Evolutionary conservation across 139 green algal genomes (phyloP).

Genomic region (Tetradesmus lagerheimii): DNA sequence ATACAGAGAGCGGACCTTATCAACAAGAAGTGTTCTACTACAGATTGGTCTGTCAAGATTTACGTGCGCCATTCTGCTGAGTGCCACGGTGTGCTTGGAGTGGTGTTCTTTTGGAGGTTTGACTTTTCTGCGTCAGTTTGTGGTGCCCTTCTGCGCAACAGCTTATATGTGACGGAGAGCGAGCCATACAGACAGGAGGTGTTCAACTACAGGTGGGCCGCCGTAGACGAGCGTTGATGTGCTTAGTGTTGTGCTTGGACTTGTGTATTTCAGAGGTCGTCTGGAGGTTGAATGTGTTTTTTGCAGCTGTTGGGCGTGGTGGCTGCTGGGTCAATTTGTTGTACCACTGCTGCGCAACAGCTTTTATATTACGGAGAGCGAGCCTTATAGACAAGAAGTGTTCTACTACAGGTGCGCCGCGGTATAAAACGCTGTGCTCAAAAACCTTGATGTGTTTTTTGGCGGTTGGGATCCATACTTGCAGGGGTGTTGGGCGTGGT

Average conservation of each 20-base stretch:
- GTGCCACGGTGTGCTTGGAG: too few species aligned
- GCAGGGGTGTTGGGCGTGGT: conserved; percentile 80
- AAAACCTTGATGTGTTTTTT: too few species aligned
- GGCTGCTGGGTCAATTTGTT: conserved; percentile 78
- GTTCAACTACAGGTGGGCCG: conserved; percentile 86
- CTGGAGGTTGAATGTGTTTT: too few species aligned
- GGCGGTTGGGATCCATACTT: too few species aligned
- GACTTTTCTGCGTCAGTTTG: conserved; percentile 80
- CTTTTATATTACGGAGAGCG: conserved; percentile 94
- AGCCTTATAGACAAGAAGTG: conserved; percentile 82
- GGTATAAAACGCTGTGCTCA: too few species aligned
- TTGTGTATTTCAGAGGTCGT: too few species aligned
- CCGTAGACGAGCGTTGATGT: too few species aligned
- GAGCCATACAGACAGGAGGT: conserved; percentile 84
- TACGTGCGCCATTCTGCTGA: too few species aligned
- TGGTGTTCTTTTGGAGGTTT: too few species aligned
- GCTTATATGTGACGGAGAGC: conserved; percentile 94
- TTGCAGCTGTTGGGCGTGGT: conserved; percentile 79
- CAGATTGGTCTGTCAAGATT: too few species aligned
- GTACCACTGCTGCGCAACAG: conserved; percentile 85
- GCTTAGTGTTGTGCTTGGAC: too few species aligned
- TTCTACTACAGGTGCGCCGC: conserved; percentile 85
- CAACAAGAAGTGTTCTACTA: conserved; percentile 87
- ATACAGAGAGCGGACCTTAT: conserved; percentile 89
- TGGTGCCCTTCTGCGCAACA: conserved; percentile 85